phyloP scores from a whole-genome alignment of 1,284 basidiomycete species.

The Ceratobasidium sp. region DNA sequence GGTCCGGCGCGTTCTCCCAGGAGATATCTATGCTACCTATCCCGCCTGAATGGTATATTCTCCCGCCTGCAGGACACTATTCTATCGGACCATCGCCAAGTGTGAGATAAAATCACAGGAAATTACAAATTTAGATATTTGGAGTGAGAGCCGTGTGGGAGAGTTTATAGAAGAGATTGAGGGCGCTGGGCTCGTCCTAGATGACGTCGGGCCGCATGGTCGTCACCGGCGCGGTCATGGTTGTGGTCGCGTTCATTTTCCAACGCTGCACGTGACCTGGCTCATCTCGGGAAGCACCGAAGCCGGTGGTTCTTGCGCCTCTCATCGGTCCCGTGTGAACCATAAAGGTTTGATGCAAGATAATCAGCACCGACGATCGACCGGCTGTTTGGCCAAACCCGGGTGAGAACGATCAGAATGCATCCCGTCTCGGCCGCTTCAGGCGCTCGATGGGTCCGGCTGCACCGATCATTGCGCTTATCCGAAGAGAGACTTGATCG shows the following conservation, averaged over 20 bases:
- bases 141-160: neutral
- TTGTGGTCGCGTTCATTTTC: neutral
- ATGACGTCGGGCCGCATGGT: neutral
- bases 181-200: neutral
- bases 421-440: too few species aligned
- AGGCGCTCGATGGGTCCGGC: too few species aligned
- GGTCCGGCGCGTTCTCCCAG: neutral
- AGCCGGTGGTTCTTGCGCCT: too few species aligned
- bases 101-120: neutral
- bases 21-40: neutral
- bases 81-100: neutral
- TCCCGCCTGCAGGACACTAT: neutral
- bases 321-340: too few species aligned
- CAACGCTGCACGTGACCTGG: conserved; percentile 10
- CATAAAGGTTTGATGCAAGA: too few species aligned
- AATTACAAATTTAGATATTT: conserved; percentile 3
- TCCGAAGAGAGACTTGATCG: too few species aligned
- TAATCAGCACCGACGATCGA: too few species aligned
- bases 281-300: too few species aligned
- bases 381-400: too few species aligned
- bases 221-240: neutral
- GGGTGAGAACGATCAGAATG: too few species aligned
- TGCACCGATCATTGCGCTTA: too few species aligned
- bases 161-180: neutral
- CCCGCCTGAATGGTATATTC: neutral